A percentile compares a stretch with the other conserved stretches of the same genome.
phyloP scores from a whole-genome alignment of 345 rosid species.

The Bruguiera gymnorhiza region DNA sequence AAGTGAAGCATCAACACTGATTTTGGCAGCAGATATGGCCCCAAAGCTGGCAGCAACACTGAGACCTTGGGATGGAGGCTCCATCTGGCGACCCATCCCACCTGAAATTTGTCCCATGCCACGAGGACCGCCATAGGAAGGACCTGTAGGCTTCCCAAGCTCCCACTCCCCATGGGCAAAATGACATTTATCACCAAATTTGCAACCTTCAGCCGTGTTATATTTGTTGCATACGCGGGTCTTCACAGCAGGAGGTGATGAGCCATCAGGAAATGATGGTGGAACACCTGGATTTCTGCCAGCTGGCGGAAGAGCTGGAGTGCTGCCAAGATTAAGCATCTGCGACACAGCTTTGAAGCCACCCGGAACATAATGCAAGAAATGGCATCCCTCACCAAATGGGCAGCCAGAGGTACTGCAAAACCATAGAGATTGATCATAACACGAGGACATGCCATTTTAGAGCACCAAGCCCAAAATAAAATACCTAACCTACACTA shows the following conservation, averaged over 20 bases:
- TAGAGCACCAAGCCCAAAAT: neutral
- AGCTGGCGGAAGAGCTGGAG: conserved; percentile 47
- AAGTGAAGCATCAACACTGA: conserved; percentile 86
- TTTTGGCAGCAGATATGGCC: conserved; percentile 82
- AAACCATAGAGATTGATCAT: neutral
- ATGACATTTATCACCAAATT: conserved; percentile 78
- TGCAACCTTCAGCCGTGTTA: conserved; percentile 79
- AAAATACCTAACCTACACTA: neutral
- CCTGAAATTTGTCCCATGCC: conserved; percentile 39
- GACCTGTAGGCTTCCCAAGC: conserved; percentile 54
- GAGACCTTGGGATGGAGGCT: conserved; percentile 37
- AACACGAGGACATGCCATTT: neutral
- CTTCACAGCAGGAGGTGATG: conserved; percentile 58
- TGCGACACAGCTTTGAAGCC: conserved; percentile 84
- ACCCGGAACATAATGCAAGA: conserved; percentile 94
- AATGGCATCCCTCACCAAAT: conserved; percentile 96
- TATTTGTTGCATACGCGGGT: conserved; percentile 63
- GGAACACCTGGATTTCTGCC: conserved; percentile 56
- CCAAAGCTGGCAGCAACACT: conserved; percentile 82
- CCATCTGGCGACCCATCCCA: conserved; percentile 52
- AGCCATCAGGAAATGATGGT: conserved; percentile 49
- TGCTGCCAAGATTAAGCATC: conserved; percentile 55
- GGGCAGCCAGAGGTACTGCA: conserved; percentile 97
- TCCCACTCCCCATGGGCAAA: conserved; percentile 90
- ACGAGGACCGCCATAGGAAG: conserved; percentile 60